Evolutionary conservation across 495 filamentous ascomycete genomes (phyloP).

Genomic region (Tuber umbilicatum): DNA sequence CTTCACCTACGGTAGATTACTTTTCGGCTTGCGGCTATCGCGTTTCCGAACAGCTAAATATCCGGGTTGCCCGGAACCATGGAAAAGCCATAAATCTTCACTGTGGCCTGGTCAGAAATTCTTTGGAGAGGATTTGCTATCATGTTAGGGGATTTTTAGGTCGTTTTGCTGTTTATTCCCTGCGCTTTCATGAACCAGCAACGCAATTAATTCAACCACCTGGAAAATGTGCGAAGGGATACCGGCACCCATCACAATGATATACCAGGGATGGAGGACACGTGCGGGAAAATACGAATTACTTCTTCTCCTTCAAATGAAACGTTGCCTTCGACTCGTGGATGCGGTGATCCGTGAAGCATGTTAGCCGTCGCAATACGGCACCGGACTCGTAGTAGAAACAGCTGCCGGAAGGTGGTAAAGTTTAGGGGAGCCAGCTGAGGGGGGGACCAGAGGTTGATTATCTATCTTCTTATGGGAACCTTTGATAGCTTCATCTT

Average conservation of each 20-base stretch:
- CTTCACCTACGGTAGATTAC: too few relatives aligned
- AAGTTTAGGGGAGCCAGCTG: neutral
- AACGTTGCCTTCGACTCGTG: neutral
- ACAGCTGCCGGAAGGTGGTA: neutral
- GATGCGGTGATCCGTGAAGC: neutral
- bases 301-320: neutral
- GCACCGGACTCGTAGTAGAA: neutral
- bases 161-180: neutral
- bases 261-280: neutral
- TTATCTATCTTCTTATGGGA: neutral
- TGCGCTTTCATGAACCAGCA: neutral
- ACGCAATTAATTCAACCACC: neutral
- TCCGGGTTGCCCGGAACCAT: neutral
- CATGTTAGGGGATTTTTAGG: neutral
- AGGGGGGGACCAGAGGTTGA: neutral
- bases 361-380: neutral
- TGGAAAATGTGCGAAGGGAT: neutral
- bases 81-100: neutral
- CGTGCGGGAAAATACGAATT: neutral
- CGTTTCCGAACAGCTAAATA: neutral
- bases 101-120: too few relatives aligned
- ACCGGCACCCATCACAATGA: neutral
- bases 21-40: neutral
- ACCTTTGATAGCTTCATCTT: neutral
- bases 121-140: neutral